Percentiles rank a stretch among this genome's conserved stretches.
Conservation (phyloP, 2,329 filamentous ascomycete species). For the Colletotrichum sojae region DNA sequence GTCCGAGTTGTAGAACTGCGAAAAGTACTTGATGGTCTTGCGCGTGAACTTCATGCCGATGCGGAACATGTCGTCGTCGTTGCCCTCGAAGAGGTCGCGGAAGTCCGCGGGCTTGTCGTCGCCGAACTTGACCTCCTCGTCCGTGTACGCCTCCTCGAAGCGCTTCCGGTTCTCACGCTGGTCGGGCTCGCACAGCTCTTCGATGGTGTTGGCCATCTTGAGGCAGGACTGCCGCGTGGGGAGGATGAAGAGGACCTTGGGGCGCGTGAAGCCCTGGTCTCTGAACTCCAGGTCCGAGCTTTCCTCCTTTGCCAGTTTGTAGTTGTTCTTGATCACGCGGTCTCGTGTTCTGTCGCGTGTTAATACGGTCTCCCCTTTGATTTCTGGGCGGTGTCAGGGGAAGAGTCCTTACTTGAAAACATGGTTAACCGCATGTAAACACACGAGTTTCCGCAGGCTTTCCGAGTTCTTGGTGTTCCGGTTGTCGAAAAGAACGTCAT, state of each 20-base stretch:
- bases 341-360: constrained; percentile 78
- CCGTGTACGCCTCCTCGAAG: constrained; percentile 86
- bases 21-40: constrained; percentile 95
- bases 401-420: constrained; percentile 78
- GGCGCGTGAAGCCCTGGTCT: constrained; percentile 95
- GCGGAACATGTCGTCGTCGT: constrained; percentile 97
- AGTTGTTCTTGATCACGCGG: constrained; percentile 92
- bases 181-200: constrained; percentile 82
- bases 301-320: constrained; percentile 78
- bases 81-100: constrained; percentile 89
- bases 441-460: constrained; percentile 78
- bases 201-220: constrained; percentile 82
- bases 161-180: constrained; percentile 96
- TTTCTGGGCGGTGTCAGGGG: not conserved
- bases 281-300: constrained; percentile 80
- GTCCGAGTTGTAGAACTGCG: constrained; percentile 96
- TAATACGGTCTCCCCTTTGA: constrained; percentile 27
- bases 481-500: constrained; percentile 83
- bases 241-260: constrained; percentile 91
- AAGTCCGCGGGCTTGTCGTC: constrained; percentile 88
- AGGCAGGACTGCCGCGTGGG: constrained; percentile 91
- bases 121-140: constrained; percentile 77
- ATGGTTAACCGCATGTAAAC: constrained; percentile 91
- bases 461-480: constrained; percentile 78
- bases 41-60: constrained; percentile 97